A percentile compares a stretch with the other conserved stretches of the same genome.
Evolutionary conservation across 2,329 filamentous ascomycete species (phyloP).

Genomic region (Berkeleyomyces basicola): DNA sequence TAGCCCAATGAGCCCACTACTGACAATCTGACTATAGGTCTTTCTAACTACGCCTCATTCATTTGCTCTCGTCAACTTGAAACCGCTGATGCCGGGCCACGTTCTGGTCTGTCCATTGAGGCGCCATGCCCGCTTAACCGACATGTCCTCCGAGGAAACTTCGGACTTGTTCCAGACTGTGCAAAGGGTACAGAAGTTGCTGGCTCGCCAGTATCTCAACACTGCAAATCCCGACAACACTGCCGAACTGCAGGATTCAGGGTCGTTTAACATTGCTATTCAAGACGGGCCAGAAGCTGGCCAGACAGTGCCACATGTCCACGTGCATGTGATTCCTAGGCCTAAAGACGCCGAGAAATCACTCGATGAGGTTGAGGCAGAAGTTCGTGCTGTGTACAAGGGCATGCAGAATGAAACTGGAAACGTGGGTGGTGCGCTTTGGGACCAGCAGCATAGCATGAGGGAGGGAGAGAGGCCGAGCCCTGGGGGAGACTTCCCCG

Average conservation of each 20-base stretch:
- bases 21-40: conserved; percentile 38
- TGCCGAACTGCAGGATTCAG: conserved; percentile 30
- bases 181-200: conserved; percentile 62
- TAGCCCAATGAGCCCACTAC: neutral
- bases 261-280: conserved; percentile 83
- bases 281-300: conserved; percentile 84
- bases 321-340: conserved; percentile 80
- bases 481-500: conserved; percentile 43
- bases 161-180: conserved; percentile 76
- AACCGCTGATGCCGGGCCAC: conserved; percentile 84
- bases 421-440: conserved; percentile 57
- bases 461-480: conserved; percentile 25
- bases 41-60: conserved; percentile 67
- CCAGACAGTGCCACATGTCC: conserved; percentile 85
- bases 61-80: conserved; percentile 88
- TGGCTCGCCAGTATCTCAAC: conserved; percentile 40
- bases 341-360: conserved; percentile 30
- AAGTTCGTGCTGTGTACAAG: conserved; percentile 60
- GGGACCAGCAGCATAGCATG: conserved; percentile 26
- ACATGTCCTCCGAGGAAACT: conserved; percentile 55
- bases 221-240: conserved; percentile 19
- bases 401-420: conserved; percentile 72
- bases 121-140: conserved; percentile 54
- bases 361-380: conserved; percentile 26
- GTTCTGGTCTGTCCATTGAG: conserved; percentile 67